Conservation (phyloP, 148 eudicot genomes). For the Cornus kousa region DNA sequence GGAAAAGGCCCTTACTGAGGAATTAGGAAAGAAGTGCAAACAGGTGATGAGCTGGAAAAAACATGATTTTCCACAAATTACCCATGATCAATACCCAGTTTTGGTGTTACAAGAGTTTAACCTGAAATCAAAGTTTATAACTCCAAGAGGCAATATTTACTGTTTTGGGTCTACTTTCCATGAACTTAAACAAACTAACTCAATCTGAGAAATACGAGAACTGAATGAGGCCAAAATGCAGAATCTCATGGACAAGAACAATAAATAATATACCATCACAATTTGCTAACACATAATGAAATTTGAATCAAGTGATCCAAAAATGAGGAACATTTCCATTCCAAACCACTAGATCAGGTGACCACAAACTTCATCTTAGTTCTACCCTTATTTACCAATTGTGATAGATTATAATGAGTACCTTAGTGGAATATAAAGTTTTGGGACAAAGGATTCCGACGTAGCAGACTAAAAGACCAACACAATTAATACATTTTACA, state of each 20-base stretch:
- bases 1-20: neutral
- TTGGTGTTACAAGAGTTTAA: neutral
- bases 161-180: neutral
- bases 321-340: neutral
- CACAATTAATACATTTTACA: neutral
- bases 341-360: neutral
- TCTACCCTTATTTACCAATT: neutral
- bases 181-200: no score
- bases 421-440: neutral
- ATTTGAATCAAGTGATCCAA: neutral
- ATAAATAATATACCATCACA: neutral
- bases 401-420: neutral
- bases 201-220: neutral
- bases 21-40: neutral
- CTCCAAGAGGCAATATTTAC: neutral
- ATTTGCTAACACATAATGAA: neutral
- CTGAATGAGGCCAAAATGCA: neutral
- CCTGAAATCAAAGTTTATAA: neutral
- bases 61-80: neutral
- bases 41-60: neutral
- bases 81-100: neutral
- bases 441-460: neutral
- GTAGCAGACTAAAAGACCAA: neutral
- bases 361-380: neutral
- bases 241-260: neutral